Evolutionary conservation across 176 grass and related monocot species (phyloP).

Genomic region (Avena insularis): DNA sequence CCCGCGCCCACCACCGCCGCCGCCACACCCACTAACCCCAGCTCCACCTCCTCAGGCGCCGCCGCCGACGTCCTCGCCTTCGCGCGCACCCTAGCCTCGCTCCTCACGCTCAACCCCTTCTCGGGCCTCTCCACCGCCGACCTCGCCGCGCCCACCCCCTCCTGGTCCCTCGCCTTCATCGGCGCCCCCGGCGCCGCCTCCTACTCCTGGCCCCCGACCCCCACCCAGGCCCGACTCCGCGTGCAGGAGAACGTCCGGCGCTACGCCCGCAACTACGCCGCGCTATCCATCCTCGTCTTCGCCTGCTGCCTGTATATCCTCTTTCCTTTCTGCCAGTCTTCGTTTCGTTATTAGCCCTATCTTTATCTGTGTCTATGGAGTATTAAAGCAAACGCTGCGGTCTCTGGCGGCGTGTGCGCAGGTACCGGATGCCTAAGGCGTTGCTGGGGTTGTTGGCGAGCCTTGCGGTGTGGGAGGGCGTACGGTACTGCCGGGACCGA

Average conservation of each 20-base stretch:
- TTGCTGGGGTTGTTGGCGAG: conserved; percentile 71
- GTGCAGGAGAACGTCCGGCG: conserved; percentile 94
- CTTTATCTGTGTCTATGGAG: background rate
- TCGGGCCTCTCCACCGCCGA: conserved; percentile 61
- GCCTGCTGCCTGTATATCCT: conserved; percentile 72
- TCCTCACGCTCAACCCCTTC: conserved; percentile 84
- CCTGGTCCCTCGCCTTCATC: conserved; percentile 83
- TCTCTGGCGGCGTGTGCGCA: conserved; percentile 29
- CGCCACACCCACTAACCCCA: background rate
- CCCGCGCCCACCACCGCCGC: conserved; percentile 22
- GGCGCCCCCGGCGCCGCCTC: conserved; percentile 49
- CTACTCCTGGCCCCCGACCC: conserved; percentile 84
- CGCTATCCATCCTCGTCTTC: conserved; percentile 74
- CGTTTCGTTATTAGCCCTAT: conserved; percentile 1
- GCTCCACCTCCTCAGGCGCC: conserved; percentile 4
- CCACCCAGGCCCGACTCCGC: conserved; percentile 78
- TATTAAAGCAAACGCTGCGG: conserved; percentile 11
- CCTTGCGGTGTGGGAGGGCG: conserved; percentile 71
- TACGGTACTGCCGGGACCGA: conserved; percentile 61
- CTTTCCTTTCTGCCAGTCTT: background rate
- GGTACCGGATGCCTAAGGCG: conserved; percentile 86
- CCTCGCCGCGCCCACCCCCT: conserved; percentile 69
- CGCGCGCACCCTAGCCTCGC: conserved; percentile 72
- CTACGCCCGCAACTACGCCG: conserved; percentile 83
- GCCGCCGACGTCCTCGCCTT: conserved; percentile 58